Evolutionary conservation across 2,329 filamentous ascomycete genomes (phyloP), one percentile per base, ranked within the genome.

Genomic region (Teratosphaeria zuluensis): DNA sequence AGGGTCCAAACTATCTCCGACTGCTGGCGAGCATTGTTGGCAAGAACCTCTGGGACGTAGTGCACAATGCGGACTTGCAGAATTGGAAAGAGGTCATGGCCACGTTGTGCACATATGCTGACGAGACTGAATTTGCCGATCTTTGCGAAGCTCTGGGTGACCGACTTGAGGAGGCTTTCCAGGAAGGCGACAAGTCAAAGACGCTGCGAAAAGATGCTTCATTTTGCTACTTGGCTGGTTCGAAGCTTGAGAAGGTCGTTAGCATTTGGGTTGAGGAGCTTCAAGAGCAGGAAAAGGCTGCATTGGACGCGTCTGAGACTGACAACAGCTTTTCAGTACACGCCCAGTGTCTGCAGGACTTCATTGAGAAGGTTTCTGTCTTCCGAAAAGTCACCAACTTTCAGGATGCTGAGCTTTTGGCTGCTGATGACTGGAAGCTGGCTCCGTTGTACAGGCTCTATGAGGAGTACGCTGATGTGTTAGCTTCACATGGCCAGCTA

Each of bases 71-170:
- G 7, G 89, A 96, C 69, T 78, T 99, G 53, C 82, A 83, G 56
- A 89, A 94, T 75, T 99, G 94, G 95, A 97, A 95, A 76, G 94
- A 97, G 74, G 87, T 92, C 2, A 95, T 99, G 89, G 92, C 90
- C 31, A 89, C 92, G 0, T 78, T 99, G 57, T 99, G 94, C 81
- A 97, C 94, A 0, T 99, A 92, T 74, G 94, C 94, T 0, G 87
- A 95, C 63, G 88, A 91, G 52, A 83, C 84, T 46, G 92, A 99
- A 67, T 99, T 99, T 72, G 85, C 92, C 4, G 91, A 96, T 70
- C 85, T 99, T 11, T 99, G 92, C 69, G 94, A 99, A 73, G 90
- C 90, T 32, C 83, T 99, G 24, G 94, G 94, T 66, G 95, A 99
- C 73, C 85, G 95, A 32, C 84, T 99, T 48, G 82, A 89, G 63